A percentile compares a stretch with the other conserved stretches of the same genome.
Conservation (phyloP, 192 early-diverging fungal species). For the Backusella liffmaniae region DNA sequence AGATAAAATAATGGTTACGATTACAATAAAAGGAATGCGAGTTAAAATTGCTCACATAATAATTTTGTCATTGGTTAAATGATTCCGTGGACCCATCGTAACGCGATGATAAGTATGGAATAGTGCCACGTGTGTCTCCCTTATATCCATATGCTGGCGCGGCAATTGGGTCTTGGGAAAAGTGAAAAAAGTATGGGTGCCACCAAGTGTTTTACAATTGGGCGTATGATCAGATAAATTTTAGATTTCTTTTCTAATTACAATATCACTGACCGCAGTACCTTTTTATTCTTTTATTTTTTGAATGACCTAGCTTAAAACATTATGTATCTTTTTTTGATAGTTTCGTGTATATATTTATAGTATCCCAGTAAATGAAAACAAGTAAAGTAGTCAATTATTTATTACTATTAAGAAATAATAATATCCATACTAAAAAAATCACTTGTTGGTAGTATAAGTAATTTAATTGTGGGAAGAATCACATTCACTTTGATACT, state of each 20-base stretch:
- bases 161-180: slow-evolving; percentile 7
- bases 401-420: neutral
- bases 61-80: neutral
- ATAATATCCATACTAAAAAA: too few relatives aligned
- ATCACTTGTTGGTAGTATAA: neutral
- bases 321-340: neutral
- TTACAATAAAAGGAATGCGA: neutral
- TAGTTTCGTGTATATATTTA: neutral
- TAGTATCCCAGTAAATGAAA: neutral
- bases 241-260: neutral
- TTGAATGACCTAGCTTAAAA: neutral
- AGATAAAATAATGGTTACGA: neutral
- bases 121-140: neutral
- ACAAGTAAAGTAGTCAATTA: neutral
- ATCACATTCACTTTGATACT: neutral
- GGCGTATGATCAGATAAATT: neutral
- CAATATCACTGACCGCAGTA: neutral
- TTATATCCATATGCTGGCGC: neutral
- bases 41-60: neutral
- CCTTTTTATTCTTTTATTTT: neutral
- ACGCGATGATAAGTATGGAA: slow-evolving; percentile 5
- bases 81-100: neutral
- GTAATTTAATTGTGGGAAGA: slow-evolving; percentile 2
- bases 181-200: neutral
- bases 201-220: neutral